A percentile compares a stretch with the other conserved stretches of the same genome.
Conservation (phyloP, 768 basidiomycete species). For the Lyophyllum semitale region DNA sequence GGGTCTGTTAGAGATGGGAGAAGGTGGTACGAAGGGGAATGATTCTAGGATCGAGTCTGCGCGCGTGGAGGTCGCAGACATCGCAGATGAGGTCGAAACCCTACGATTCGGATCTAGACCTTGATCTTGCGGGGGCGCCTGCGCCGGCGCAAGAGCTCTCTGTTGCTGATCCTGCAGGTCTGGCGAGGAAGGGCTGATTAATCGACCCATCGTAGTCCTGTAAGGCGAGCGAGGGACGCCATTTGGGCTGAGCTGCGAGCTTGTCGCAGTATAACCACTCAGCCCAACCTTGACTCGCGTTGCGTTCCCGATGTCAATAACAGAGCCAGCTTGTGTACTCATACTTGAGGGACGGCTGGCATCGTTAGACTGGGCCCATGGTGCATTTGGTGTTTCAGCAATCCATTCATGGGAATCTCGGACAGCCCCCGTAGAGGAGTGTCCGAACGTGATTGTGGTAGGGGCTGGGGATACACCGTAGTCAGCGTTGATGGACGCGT, state of each 20-base stretch:
- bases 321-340: conserved; percentile 61
- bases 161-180: conserved; percentile 69
- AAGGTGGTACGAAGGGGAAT: conserved; percentile 89
- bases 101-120: conserved; percentile 49
- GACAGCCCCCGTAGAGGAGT: conserved; percentile 24
- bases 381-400: conserved; percentile 38
- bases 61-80: conserved; percentile 68
- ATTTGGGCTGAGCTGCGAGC: conserved; percentile 27
- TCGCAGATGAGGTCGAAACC: conserved; percentile 65
- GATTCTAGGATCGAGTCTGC: conserved; percentile 86
- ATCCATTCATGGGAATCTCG: conserved; percentile 36
- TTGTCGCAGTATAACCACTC: conserved; percentile 21
- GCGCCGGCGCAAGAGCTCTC: conserved; percentile 59
- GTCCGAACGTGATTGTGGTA: conserved; percentile 42
- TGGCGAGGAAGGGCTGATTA: conserved; percentile 50
- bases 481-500: conserved; percentile 39
- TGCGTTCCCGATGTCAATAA: conserved; percentile 62
- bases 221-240: conserved; percentile 47
- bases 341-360: conserved; percentile 60
- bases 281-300: conserved; percentile 69
- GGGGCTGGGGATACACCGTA: conserved; percentile 40
- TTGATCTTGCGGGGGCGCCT: conserved; percentile 57
- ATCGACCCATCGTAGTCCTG: conserved; percentile 63
- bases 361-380: conserved; percentile 41
- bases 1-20: conserved; percentile 83